Base-by-base conservation (phyloP, 2,329 filamentous ascomycete genomes). In the Penicillium decumbens region DNA sequence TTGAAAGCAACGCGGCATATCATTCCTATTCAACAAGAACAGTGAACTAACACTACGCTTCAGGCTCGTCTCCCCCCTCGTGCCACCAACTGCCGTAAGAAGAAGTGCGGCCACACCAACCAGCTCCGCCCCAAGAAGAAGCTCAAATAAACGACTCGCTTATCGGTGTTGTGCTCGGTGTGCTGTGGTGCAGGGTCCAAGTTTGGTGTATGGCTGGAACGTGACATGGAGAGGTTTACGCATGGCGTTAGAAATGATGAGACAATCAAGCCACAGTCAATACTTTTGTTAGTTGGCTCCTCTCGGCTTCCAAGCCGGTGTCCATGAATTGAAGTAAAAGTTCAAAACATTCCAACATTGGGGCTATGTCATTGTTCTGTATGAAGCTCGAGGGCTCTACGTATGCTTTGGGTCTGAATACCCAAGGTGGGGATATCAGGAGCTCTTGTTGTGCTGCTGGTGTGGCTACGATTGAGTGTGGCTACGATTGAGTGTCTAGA, bases 81-180 rank as follows among this genome's bases (percentile, higher is more conserved):
- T 85, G 93, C 93, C 71, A 96, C 92, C 84, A 98, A 98, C 88
- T 98, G 93, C 89, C 85, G 91, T 72, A 97, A 97, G 90, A 91
- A 91, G 82, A 97, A 97, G 86, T 97, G 92, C 80, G 93, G 92
- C 61, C 93, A 97, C 87, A 95, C 87, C 81, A 97, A 97, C 89
- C 93, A 98, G 86, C 89, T 98, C 76, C 89, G 93, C 80, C 93
- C 93, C 78, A 98, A 98, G 92, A 98, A 98, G 91, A 98, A 98
- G 92, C 85, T 95, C 76, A 95, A 96, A 81, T 92, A 87, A 55
- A 65, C 65, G 64, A 69, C 59, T 67, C 51, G 56, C 60, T 60
- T 62, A 51, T 62, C 61, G 60, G 63, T 67, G 80, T 76, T 75
- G 71, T 74, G 79, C 66, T 70, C 65, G 61, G 65, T 65, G 58